Percentiles rank a stretch among this genome's conserved stretches.
phyloP scores from a whole-genome alignment of 2,329 filamentous ascomycete genomes.

The Botrytis hyacinthi region DNA sequence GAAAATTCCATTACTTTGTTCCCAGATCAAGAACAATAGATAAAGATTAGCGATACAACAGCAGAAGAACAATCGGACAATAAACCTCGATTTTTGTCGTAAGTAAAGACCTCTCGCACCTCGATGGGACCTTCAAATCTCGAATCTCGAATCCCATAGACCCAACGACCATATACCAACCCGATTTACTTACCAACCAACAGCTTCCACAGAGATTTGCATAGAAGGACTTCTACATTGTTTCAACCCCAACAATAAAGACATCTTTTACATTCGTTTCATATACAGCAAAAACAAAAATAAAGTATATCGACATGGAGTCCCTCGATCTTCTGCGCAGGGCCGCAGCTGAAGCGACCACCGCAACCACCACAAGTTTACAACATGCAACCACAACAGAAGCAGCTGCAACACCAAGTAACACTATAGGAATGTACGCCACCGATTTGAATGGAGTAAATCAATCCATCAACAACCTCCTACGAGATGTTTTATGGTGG shows the following conservation, averaged over 20 bases:
- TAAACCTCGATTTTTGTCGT: neutral
- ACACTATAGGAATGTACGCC: constrained; percentile 55
- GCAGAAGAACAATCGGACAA: constrained; percentile 2
- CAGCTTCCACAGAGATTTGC: neutral
- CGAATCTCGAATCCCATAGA: constrained; percentile 14
- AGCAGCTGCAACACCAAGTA: constrained; percentile 36
- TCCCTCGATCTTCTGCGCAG: constrained; percentile 17
- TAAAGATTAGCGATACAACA: neutral
- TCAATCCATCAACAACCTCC: constrained; percentile 55
- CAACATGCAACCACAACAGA: constrained; percentile 21
- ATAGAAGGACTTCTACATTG: neutral
- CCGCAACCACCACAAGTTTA: constrained; percentile 21
- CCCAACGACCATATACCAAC: constrained; percentile 6
- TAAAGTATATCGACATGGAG: constrained; percentile 4
- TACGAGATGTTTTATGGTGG: constrained; percentile 60
- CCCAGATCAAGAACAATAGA: constrained; percentile 12
- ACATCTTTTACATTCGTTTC: constrained; percentile 1
- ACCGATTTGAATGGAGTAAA: constrained; percentile 60
- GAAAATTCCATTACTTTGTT: constrained; percentile 9
- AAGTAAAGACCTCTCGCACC: constrained; percentile 8
- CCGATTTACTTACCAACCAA: constrained; percentile 17
- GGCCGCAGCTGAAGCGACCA: neutral
- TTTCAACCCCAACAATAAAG: neutral
- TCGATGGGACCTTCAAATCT: neutral
- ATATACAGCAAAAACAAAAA: neutral